Evolutionary conservation across 2,329 filamentous ascomycete genomes (phyloP), one percentile per base, ranked within the genome.

Genomic region (Ceratocystis diversiconidia): DNA sequence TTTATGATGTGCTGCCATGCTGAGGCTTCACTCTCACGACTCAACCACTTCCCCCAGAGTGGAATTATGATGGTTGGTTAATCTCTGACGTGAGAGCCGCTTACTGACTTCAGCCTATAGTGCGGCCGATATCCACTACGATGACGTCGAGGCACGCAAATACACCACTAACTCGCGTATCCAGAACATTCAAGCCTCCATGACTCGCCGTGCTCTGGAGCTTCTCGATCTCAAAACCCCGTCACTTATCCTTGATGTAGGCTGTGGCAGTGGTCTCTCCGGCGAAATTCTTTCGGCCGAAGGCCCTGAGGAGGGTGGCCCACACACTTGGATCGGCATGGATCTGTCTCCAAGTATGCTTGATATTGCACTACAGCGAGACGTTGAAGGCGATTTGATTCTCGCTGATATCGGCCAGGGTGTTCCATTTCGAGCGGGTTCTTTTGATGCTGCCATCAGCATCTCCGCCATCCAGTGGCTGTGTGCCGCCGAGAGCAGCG

Each of bases 401-500:
- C 83, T 99, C 0, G 90, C 91, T 2, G 94, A 99, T 72, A 95
- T 96, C 62, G 94, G 94, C 0, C 94, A 99, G 73, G 94, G 94
- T 1, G 85, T 99, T 0, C 94, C 94, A 0, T 99, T 99, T 74
- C 86, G 94, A 17, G 84, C 94, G 0, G 94, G 94, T 41, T 85
- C 87, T 0, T 99, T 99, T 73, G 94, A 99, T 74, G 94, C 92
- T 0, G 94, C 94, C 25, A 91, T 99, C 71, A 91, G 86, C 72
- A 97, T 99, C 73, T 90, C 85, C 70, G 94, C 94, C 0, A 88
- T 99, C n/a, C 94, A 99, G 75, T 99, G 94, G 94, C 80, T 99
- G 36, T 99, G 94, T 75, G 97, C 96, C 75, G 94, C 92, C 50
- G 94, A 97, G 75, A 89, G 83, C 67, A 89, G 85, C 72, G 90